Evolutionary conservation across 2,329 filamentous ascomycete genomes (phyloP).

Genomic region (Coniochaeta sp.): DNA sequence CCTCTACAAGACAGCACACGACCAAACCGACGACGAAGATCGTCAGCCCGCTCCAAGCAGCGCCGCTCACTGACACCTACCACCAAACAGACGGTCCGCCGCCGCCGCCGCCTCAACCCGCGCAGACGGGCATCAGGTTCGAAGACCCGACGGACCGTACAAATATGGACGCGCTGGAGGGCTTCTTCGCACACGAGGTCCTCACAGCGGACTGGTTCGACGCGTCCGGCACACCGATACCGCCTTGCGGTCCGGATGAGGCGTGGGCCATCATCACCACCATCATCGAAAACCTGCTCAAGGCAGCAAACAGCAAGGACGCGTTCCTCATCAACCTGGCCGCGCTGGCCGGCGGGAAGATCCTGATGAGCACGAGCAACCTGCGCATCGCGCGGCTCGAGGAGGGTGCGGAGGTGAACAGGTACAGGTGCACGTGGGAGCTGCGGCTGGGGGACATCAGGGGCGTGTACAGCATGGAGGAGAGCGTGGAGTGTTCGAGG

Average conservation of each 20-base stretch:
- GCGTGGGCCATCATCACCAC: constrained; percentile 44
- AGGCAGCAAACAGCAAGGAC: constrained; percentile 41
- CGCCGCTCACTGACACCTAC: background rate
- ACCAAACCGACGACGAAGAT: background rate
- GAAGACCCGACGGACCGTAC: constrained; percentile 30
- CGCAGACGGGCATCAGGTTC: background rate
- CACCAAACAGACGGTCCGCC: background rate
- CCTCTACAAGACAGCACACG: background rate
- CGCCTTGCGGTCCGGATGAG: constrained; percentile 41
- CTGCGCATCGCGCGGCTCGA: constrained; percentile 35
- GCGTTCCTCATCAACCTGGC: constrained; percentile 53
- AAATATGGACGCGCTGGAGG: constrained; percentile 50
- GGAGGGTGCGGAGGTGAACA: constrained; percentile 29
- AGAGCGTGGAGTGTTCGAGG: constrained; percentile 33
- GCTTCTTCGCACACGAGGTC: constrained; percentile 43
- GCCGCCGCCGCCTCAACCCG: background rate
- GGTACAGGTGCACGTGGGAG: constrained; percentile 47
- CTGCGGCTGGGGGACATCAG: constrained; percentile 45
- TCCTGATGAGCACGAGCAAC: constrained; percentile 36
- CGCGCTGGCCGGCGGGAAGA: constrained; percentile 45
- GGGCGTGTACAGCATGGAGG: constrained; percentile 45
- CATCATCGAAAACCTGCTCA: constrained; percentile 44
- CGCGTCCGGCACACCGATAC: constrained; percentile 30
- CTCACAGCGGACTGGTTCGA: constrained; percentile 45
- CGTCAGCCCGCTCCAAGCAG: constrained; percentile 4